Percentiles rank a stretch among this genome's conserved stretches.
Evolutionary conservation across 2,329 filamentous ascomycete species (phyloP).

Genomic region (Pseudogymnoascus sp.): DNA sequence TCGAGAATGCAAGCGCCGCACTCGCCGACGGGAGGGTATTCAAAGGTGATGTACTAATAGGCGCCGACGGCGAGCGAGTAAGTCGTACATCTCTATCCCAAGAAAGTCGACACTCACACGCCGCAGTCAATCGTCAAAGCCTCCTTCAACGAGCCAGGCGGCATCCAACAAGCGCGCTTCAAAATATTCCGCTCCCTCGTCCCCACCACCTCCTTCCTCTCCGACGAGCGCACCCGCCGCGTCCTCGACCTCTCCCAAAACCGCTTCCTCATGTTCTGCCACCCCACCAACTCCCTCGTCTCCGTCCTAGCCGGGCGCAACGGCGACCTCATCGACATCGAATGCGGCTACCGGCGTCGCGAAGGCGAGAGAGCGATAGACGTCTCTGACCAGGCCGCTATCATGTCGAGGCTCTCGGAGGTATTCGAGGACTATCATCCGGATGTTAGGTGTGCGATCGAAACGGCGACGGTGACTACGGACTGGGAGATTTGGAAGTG

Average conservation of each 20-base stretch:
- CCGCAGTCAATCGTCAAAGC: not conserved
- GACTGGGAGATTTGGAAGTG: conserved; percentile 1
- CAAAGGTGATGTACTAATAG: not conserved
- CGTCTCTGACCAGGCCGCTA: not conserved
- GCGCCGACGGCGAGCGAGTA: not conserved
- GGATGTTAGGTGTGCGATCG: conserved; percentile 11
- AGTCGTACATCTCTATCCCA: not conserved
- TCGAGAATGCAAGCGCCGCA: not conserved
- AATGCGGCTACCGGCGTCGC: not conserved
- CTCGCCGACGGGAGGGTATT: not conserved
- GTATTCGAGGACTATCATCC: conserved; percentile 21
- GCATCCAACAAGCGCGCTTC: not conserved
- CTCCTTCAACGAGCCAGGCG: not conserved
- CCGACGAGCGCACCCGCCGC: not conserved
- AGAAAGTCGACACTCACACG: not conserved
- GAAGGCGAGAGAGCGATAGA: not conserved
- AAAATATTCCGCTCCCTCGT: not conserved
- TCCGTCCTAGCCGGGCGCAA: not conserved
- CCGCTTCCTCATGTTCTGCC: conserved; percentile 2
- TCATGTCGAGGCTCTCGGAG: conserved; percentile 17
- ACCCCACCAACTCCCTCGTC: not conserved
- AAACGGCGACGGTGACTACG: not conserved
- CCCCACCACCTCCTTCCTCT: not conserved
- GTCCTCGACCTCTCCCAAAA: not conserved
- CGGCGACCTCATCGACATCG: not conserved